These are phyloP conservation scores for Clonostachys byssicola DNA, from an alignment of 2,329 filamentous ascomycete genomes.

Conservation along the genomic window DNA sequence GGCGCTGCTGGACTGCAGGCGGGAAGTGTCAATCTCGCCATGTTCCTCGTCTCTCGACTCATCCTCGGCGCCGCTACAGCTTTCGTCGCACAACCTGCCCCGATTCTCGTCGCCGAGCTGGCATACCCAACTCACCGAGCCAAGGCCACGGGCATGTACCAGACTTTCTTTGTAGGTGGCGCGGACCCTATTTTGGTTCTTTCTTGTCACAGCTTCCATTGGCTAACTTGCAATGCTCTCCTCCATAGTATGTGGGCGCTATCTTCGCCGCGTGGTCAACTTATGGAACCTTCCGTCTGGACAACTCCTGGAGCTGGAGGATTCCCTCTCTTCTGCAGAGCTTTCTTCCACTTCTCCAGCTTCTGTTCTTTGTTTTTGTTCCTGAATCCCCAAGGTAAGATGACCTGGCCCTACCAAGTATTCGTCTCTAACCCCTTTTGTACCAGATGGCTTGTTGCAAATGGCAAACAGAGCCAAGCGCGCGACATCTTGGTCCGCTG, in stretches of 20 bases:
- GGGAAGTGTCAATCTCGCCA: constrained; percentile 10
- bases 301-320: constrained; percentile 9
- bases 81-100: neutral
- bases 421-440: too few species aligned
- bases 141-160: neutral
- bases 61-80: constrained; percentile 16
- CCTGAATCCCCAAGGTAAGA: constrained; percentile 3
- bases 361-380: constrained; percentile 1
- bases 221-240: neutral
- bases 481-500: constrained; percentile 25
- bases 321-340: constrained; percentile 11
- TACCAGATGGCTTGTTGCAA: constrained; percentile 16
- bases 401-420: too few species aligned
- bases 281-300: constrained; percentile 11
- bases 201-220: neutral
- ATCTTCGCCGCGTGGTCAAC: constrained; percentile 15
- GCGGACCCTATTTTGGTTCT: neutral
- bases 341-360: constrained; percentile 5
- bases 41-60: constrained; percentile 19
- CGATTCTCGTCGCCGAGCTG: neutral
- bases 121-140: constrained; percentile 2
- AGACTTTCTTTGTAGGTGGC: neutral
- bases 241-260: constrained; percentile 6
- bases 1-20: constrained; percentile 18
- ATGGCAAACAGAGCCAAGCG: constrained; percentile 27